Conservation (phyloP, 106 monocot species). For the Platanthera guangdongensis region DNA sequence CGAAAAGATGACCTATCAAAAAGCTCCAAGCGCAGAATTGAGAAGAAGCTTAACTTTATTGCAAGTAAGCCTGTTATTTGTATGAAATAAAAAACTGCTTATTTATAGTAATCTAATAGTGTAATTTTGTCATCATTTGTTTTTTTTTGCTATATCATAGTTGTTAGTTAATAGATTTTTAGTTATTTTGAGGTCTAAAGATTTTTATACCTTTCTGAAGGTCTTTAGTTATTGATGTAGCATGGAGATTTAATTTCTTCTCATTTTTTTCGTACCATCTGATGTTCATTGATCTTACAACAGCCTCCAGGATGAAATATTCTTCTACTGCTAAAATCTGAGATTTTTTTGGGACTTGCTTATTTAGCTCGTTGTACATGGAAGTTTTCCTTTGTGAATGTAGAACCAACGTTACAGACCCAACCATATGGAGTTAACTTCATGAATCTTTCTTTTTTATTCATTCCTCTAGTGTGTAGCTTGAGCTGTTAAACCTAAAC, state of each 20-base stretch:
- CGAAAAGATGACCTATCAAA: neutral
- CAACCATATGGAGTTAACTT: no score
- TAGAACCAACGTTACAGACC: neutral
- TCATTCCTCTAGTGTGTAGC: no score
- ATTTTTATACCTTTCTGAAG: neutral
- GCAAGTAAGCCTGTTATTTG: conserved; percentile 6
- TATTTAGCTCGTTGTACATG: neutral
- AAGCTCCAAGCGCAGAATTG: conserved; percentile 6
- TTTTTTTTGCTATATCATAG: neutral
- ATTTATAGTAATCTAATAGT: neutral
- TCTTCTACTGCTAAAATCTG: neutral
- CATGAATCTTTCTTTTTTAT: no score
- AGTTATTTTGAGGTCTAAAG: neutral
- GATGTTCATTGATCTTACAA: neutral
- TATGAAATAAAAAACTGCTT: neutral
- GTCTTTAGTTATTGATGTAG: neutral
- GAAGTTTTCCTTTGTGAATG: neutral
- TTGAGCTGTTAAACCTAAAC: no score
- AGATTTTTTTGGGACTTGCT: neutral
- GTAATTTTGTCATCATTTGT: neutral
- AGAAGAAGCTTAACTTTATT: conserved; percentile 12
- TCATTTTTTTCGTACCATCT: neutral
- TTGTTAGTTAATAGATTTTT: neutral
- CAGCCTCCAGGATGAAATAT: neutral
- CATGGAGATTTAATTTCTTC: neutral